Base-by-base conservation (phyloP, 108 stramenopile genomes). In the Discostella stelligeroides region DNA sequence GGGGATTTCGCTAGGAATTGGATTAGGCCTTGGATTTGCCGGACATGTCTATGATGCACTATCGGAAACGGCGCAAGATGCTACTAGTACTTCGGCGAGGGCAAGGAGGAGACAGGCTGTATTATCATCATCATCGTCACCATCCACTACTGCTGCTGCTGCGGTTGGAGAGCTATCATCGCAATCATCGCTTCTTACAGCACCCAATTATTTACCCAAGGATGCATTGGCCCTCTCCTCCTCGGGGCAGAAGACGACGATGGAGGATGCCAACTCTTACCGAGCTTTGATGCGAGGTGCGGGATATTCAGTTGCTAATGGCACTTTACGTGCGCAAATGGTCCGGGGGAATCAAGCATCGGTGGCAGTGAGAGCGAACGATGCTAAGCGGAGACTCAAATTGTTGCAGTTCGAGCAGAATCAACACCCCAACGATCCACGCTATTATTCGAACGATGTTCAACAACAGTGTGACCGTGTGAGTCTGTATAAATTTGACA, bases 1-100 rank as follows among this genome's bases (percentile, higher is more conserved):
- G 14, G 88, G 86, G 8, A 63, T 75, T 10, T 55, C 86, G n/a
- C 50, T 89, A 12, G 89, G 92, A 1, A 61, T 89, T 28, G 92
- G 85, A 12, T 24, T 93, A 28, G 92, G 92, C 10, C 60, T 88
- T 42, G 88, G 92, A 5, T 75, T 90, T 60, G 89, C 89, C 10
- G 68, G 78, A 40, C 88, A 93, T 59, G 82, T 93, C 21, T 85
- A 84, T 51, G 87, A 90, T 53, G 76, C 69, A 41, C 49, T 88
- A 54, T 69, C 85, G 42, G 70, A 76, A 47, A 30, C 21, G 53
- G 7, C 45, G 10, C 17, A 45, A 39, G 69, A 70, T 10, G 24
- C n/a, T n/a, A n/a, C n/a, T n/a, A n/a, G 18, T 75, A 69, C 75
- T 46, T 68, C 23, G 45, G 43, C 20, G 60, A 54, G 13, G 12